These are phyloP conservation scores for Colletotrichum salicis DNA, from an alignment of 2,329 filamentous ascomycete species.

Conservation along the genomic window DNA sequence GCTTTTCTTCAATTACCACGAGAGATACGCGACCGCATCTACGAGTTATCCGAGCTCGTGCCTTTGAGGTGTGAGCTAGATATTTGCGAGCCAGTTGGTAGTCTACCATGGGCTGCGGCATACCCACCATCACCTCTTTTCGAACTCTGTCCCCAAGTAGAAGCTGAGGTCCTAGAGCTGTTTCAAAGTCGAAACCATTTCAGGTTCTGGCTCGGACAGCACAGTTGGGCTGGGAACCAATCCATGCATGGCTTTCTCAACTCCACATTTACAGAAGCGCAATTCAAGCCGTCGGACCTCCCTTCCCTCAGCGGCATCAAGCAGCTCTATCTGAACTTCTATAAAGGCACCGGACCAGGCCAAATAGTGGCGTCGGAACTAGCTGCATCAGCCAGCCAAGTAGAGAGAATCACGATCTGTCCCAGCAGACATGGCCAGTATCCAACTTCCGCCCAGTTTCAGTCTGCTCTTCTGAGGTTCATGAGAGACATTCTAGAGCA, in stretches of 20 bases:
- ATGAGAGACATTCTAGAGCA: not conserved
- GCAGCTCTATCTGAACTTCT: not conserved
- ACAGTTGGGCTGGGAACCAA: not conserved
- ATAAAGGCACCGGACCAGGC: not conserved
- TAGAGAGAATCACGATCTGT: not conserved
- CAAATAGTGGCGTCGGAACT: not conserved
- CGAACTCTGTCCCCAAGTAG: not conserved
- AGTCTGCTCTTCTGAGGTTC: not conserved
- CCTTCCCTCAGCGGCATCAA: not conserved
- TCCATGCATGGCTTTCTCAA: not conserved
- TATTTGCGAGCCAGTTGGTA: not conserved
- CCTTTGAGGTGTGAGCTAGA: not conserved
- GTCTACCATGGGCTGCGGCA: not conserved
- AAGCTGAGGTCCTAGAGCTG: not conserved
- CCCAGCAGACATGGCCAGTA: not conserved
- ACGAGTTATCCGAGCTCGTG: not conserved
- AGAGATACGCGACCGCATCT: not conserved
- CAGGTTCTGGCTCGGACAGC: not conserved
- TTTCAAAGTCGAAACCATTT: not conserved
- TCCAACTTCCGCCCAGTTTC: not conserved
- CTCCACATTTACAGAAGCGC: not conserved
- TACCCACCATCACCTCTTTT: not conserved
- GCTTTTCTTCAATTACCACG: not conserved
- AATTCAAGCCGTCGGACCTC: not conserved
- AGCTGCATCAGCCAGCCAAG: not conserved